These are phyloP conservation scores for Aspergillus taichungensis DNA, from an alignment of 495 filamentous ascomycete genomes.

Conservation along the genomic window DNA sequence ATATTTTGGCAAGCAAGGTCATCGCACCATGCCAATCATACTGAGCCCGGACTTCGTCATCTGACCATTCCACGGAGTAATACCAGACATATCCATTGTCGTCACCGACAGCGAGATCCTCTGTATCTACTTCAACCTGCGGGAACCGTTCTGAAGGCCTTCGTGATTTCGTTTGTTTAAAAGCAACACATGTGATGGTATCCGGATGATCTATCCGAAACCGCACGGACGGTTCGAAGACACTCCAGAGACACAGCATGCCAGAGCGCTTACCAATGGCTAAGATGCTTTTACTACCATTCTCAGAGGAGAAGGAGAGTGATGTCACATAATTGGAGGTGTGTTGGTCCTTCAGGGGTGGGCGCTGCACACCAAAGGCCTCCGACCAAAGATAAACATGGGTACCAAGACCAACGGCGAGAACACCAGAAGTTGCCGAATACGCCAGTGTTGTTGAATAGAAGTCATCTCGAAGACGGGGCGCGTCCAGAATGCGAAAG, in stretches of 20 bases:
- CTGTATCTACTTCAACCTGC: conserved; percentile 30
- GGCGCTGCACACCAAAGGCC: conserved; percentile 41
- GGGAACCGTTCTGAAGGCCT: conserved; percentile 30
- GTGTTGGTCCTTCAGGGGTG: conserved; percentile 32
- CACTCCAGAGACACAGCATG: conserved; percentile 52
- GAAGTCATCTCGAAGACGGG: conserved; percentile 82
- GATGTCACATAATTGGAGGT: conserved; percentile 62
- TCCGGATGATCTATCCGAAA: conserved; percentile 64
- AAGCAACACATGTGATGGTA: conserved; percentile 70
- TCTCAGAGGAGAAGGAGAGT: conserved; percentile 75
- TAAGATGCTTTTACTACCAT: conserved; percentile 70
- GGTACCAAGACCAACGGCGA: conserved; percentile 80
- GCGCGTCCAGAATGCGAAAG: conserved; percentile 87
- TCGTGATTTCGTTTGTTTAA: conserved; percentile 42
- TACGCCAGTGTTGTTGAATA: conserved; percentile 92
- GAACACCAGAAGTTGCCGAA: conserved; percentile 56
- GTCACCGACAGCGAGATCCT: conserved; percentile 85
- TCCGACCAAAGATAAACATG: conserved; percentile 90
- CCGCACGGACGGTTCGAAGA: conserved; percentile 50
- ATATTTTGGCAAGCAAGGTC: conserved; percentile 66
- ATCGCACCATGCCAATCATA: conserved; percentile 69
- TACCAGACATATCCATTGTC: conserved; percentile 80
- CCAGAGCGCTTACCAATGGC: conserved; percentile 76
- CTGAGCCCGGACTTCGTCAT: conserved; percentile 26
- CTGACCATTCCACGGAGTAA: conserved; percentile 84